phyloP scores from a whole-genome alignment of 176 grass and related monocot species.

The Elaeis guineensis region DNA sequence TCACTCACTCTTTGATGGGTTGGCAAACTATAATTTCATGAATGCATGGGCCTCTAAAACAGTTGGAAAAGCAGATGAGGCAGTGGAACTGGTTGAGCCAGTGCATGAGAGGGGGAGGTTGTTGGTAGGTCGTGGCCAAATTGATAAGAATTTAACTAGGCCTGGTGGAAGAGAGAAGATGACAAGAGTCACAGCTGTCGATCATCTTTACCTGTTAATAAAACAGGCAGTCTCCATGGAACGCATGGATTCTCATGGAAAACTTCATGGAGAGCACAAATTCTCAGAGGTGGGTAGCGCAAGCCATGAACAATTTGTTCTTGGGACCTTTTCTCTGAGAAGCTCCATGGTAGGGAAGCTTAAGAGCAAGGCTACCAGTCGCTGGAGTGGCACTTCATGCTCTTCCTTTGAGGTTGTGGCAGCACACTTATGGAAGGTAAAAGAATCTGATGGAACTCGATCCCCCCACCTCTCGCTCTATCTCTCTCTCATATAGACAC shows the following conservation, averaged over 20 bases:
- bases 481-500: too few species aligned
- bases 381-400: not conserved
- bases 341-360: slow-evolving; percentile 6
- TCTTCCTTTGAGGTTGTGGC: slow-evolving; percentile 20
- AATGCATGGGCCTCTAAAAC: slow-evolving; percentile 10
- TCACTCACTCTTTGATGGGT: slow-evolving; percentile 21
- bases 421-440: slow-evolving; percentile 24
- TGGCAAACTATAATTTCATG: slow-evolving; percentile 21
- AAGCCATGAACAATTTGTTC: slow-evolving; percentile 2
- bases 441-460: too few species aligned
- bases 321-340: slow-evolving; percentile 14
- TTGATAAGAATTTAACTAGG: not conserved
- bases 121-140: not conserved
- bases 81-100: not conserved
- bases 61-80: not conserved
- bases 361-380: slow-evolving; percentile 5
- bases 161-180: not conserved
- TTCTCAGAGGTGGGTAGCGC: not conserved
- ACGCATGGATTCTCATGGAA: not conserved
- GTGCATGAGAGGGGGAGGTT: slow-evolving; percentile 24
- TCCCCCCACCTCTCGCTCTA: too few species aligned
- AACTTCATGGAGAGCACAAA: not conserved
- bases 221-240: not conserved
- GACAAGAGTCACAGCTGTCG: slow-evolving; percentile 7
- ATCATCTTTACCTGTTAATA: slow-evolving; percentile 19